These are phyloP conservation scores for Chamaecyparis obtusa DNA, from an alignment of 75 land plant genomes.

Conservation along the genomic window DNA sequence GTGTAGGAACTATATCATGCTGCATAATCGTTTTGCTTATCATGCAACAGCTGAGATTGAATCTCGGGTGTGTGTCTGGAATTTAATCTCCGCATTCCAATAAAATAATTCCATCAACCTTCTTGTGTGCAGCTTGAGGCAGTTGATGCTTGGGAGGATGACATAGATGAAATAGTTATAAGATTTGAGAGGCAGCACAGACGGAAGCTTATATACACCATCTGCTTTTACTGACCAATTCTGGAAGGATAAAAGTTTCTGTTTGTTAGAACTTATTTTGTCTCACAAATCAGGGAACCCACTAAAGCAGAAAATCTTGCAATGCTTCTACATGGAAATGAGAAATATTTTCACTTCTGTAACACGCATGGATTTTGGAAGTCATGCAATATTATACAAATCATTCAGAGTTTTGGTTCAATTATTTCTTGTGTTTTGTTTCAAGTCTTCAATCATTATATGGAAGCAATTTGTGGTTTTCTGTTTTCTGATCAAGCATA, in stretches of 20 bases:
- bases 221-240: slow-evolving; percentile 60
- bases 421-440: background rate
- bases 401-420: background rate
- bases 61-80: background rate
- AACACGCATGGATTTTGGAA: background rate
- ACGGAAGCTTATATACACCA: slow-evolving; percentile 63
- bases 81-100: background rate
- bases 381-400: background rate
- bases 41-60: background rate
- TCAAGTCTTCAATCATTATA: background rate
- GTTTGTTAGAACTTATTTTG: background rate
- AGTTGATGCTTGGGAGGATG: slow-evolving; percentile 75
- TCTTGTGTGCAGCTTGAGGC: slow-evolving; percentile 58
- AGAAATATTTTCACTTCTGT: background rate
- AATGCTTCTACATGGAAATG: background rate
- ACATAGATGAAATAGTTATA: slow-evolving; percentile 66
- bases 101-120: background rate
- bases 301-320: background rate
- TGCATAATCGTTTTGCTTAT: background rate
- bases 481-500: background rate
- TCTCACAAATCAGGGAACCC: background rate
- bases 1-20: background rate
- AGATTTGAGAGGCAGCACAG: slow-evolving; percentile 72
- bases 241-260: background rate
- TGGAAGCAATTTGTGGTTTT: background rate